Evolutionary conservation across 2,329 filamentous ascomycete species (phyloP).

Genomic region (Fusarium sulawesiense): DNA sequence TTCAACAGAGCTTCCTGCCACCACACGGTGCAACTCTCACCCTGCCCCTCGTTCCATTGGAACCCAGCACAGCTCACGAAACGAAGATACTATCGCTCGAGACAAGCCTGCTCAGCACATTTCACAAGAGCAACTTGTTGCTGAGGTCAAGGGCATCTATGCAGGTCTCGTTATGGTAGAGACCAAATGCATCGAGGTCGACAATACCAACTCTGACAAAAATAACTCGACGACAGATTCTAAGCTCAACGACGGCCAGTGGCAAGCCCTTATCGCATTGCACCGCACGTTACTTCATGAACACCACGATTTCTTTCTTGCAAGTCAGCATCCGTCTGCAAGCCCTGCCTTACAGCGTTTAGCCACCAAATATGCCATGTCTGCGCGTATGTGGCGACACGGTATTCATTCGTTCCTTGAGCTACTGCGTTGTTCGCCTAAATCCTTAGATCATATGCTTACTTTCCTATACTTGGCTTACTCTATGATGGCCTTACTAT

Average conservation of each 20-base stretch:
- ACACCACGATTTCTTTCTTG: slow-evolving; percentile 87
- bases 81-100: neutral
- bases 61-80: neutral
- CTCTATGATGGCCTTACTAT: slow-evolving; percentile 86
- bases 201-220: slow-evolving; percentile 67
- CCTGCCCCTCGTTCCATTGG: too few relatives aligned
- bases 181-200: slow-evolving; percentile 85
- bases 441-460: slow-evolving; percentile 87
- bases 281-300: slow-evolving; percentile 85
- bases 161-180: slow-evolving; percentile 87
- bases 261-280: slow-evolving; percentile 83
- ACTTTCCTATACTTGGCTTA: slow-evolving; percentile 90
- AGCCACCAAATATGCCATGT: slow-evolving; percentile 88
- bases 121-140: slow-evolving; percentile 80
- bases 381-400: slow-evolving; percentile 91
- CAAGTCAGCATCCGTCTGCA: slow-evolving; percentile 85
- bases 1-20: too few relatives aligned
- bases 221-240: slow-evolving; percentile 52
- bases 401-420: slow-evolving; percentile 90
- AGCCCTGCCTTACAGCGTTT: slow-evolving; percentile 73
- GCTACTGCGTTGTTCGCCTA: slow-evolving; percentile 77
- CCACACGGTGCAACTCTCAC: too few relatives aligned
- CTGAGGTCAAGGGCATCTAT: slow-evolving; percentile 86
- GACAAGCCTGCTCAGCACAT: slow-evolving; percentile 56
- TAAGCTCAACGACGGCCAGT: slow-evolving; percentile 74